Evolutionary conservation across 2,329 filamentous ascomycete species (phyloP).

Genomic region (Teratosphaeria viscida): DNA sequence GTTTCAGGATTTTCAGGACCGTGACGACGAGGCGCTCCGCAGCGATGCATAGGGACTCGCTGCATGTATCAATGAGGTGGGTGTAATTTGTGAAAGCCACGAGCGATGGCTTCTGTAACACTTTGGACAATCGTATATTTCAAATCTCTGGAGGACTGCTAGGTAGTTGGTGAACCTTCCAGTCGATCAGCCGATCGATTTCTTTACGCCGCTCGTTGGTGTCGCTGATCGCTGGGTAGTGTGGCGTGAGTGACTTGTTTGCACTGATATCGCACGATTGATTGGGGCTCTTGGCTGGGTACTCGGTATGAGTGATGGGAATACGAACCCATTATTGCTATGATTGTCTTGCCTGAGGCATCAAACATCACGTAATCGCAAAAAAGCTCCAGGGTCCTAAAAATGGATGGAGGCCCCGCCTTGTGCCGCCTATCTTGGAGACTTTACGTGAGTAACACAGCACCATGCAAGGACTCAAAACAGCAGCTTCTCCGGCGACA

Average conservation of each 20-base stretch:
- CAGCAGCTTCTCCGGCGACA: conserved; percentile 3
- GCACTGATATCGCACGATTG: no score
- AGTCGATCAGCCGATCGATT: no score
- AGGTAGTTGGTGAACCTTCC: no score
- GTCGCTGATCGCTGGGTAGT: neutral
- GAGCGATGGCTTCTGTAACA: neutral
- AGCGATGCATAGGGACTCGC: neutral
- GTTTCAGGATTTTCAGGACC: neutral
- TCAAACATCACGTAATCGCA: neutral
- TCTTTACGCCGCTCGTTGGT: neutral
- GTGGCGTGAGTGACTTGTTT: neutral
- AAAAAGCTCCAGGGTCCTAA: neutral
- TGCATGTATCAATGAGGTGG: neutral
- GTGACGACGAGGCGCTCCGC: neutral
- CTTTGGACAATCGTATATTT: neutral
- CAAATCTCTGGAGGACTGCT: neutral
- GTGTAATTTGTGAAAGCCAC: neutral
- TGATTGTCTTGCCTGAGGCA: neutral
- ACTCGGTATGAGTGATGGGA: neutral
- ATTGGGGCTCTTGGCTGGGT: no score
- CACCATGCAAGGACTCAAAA: conserved; percentile 4
- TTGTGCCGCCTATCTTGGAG: neutral
- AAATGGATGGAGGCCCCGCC: neutral
- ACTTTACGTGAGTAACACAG: neutral
- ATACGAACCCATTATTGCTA: no score